Evolutionary conservation across 768 basidiomycete species (phyloP), one percentile per base, ranked within the genome.

Genomic region (Suillus tomentosus): DNA sequence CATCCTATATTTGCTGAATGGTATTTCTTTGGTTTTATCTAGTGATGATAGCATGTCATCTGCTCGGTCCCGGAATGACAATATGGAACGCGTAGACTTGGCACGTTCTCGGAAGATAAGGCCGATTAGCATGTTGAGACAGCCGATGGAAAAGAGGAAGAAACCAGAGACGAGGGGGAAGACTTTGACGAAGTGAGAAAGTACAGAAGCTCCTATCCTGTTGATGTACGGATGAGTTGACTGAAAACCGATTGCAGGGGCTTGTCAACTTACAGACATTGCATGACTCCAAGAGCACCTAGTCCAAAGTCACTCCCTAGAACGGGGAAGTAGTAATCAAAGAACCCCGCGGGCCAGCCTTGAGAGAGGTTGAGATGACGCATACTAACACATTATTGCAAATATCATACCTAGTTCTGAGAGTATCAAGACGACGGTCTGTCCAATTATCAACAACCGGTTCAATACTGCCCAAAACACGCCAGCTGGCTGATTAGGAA

Each of bases 401-500:
- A 64, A 66, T 42, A 40, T 78, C 85, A 68, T 62, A 87, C 85
- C 72, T 19, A 77, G 62, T 60, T 76, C 74, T 1, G 76, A 76
- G 36, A 76, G 74, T 65, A 94, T 78, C 61, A 96, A 86, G 60
- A 92, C 81, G 70, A 95, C 73, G 59, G 87, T 83, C 74, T 95
- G 89, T 77, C 91, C 88, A 63, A 93, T 82, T 76, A 95, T 91
- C 72, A 96, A 83, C n/a, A 96, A 78, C 51, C 90, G 87, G 69
- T 92, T 89, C 64, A 95, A 82, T 53, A 95, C 86, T 3, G 93
- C 90, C 92, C 94, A 97, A 77, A 97, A 96, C 27, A 88, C 86
- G 34, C 95, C 95, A 8, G 93, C 95, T 54, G 94, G 81, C 75
- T 96, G 95, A 77, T 95, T 94, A 3, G 95, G 95, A n/a, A 97